These are phyloP conservation scores for Salvia hispanica DNA, from an alignment of 257 asterid genomes.

Conservation along the genomic window DNA sequence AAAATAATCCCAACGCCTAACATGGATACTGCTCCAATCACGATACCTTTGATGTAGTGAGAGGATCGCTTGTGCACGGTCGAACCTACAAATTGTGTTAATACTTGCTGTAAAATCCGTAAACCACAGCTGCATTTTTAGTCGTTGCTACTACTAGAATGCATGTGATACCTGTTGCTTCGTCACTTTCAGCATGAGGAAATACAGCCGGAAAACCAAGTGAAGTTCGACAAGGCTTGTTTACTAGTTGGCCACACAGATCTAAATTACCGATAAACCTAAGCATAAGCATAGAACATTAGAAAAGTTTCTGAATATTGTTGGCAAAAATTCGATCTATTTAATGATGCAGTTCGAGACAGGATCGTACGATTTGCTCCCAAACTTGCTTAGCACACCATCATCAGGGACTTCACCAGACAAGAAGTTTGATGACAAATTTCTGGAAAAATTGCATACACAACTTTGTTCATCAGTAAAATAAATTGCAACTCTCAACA, in stretches of 20 bases:
- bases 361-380: conserved; percentile 70
- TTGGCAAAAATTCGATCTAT: background rate
- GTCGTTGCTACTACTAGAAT: too few relatives aligned
- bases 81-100: conserved; percentile 17
- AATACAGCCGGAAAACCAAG: conserved; percentile 95
- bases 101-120: background rate
- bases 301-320: conserved; percentile 35
- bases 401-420: conserved; percentile 95
- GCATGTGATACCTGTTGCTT: conserved; percentile 62
- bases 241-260: conserved; percentile 94
- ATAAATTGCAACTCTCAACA: background rate
- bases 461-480: background rate
- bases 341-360: background rate
- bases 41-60: conserved; percentile 70
- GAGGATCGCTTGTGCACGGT: conserved; percentile 71
- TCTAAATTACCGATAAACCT: conserved; percentile 95
- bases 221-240: conserved; percentile 89
- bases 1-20: conserved; percentile 62
- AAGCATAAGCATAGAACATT: conserved; percentile 42
- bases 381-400: conserved; percentile 84
- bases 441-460: conserved; percentile 44
- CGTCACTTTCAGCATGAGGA: conserved; percentile 88
- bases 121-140: background rate
- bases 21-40: conserved; percentile 78
- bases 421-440: conserved; percentile 86